These are phyloP conservation scores for Penstemon eatonii DNA, from an alignment of 257 asterid species.

Conservation along the genomic window DNA sequence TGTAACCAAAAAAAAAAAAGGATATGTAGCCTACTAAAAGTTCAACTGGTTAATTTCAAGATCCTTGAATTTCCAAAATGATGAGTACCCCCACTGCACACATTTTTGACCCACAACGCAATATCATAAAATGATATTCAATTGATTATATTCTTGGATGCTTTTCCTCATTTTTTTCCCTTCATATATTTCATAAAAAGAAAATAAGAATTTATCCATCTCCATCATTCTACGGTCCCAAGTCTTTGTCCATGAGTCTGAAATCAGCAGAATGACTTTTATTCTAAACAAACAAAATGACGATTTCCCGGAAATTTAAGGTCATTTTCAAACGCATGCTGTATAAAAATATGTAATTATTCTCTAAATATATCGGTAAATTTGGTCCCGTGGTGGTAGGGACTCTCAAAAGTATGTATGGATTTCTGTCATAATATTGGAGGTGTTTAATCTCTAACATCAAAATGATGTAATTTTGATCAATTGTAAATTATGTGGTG, in stretches of 20 bases:
- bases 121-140: not conserved
- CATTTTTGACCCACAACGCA: no score
- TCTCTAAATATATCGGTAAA: not conserved
- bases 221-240: constrained; percentile 9
- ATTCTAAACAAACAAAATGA: constrained; percentile 15
- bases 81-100: no score
- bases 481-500: no score
- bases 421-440: not conserved
- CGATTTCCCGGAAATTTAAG: not conserved
- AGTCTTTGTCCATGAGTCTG: not conserved
- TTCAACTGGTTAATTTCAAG: no score
- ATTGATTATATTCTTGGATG: not conserved
- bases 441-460: not conserved
- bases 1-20: no score
- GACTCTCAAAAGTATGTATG: not conserved
- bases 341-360: not conserved
- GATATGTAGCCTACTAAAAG: no score
- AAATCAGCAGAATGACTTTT: constrained; percentile 10
- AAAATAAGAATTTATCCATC: not conserved
- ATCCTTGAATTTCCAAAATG: no score
- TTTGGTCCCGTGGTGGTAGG: not conserved
- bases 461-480: not conserved
- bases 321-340: not conserved
- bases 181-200: not conserved
- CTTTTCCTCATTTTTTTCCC: not conserved